phyloP scores from a whole-genome alignment of 192 early-diverging fungal genomes.

The Diversispora epigaea region DNA sequence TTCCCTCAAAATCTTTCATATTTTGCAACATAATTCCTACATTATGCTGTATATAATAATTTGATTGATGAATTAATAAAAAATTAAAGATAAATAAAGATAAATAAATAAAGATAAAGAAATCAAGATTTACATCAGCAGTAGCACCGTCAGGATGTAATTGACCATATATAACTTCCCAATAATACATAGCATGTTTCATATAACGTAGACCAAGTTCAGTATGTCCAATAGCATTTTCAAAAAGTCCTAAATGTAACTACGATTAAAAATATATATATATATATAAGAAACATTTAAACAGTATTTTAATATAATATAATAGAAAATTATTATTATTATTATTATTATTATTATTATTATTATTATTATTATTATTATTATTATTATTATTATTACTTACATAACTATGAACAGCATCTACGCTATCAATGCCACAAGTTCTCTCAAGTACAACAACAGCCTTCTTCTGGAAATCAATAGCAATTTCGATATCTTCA shows the following conservation, averaged over 20 bases:
- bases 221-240: slow-evolving; percentile 75
- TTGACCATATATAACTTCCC: slow-evolving; percentile 74
- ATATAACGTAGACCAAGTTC: slow-evolving; percentile 74
- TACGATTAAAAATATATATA: slow-evolving; percentile 32
- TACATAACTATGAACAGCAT: slow-evolving; percentile 88
- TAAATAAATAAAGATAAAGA: not conserved
- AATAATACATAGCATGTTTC: slow-evolving; percentile 78
- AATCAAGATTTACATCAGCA: slow-evolving; percentile 59
- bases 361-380: too few species aligned
- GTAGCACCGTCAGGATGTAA: slow-evolving; percentile 84
- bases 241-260: slow-evolving; percentile 87
- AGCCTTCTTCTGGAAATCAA: slow-evolving; percentile 76
- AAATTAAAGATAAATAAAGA: slow-evolving; percentile 42
- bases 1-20: slow-evolving; percentile 56
- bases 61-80: slow-evolving; percentile 21
- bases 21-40: slow-evolving; percentile 77
- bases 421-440: slow-evolving; percentile 80
- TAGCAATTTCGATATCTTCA: slow-evolving; percentile 59
- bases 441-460: slow-evolving; percentile 85
- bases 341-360: not conserved
- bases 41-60: slow-evolving; percentile 50
- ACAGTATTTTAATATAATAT: not conserved
- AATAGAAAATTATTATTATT: not conserved
- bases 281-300: too few species aligned
- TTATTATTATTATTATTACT: slow-evolving; percentile 1